Percentiles rank a stretch among this genome's conserved stretches.
Evolutionary conservation across 345 rosid species (phyloP).

Genomic region (Erucastrum elatum): DNA sequence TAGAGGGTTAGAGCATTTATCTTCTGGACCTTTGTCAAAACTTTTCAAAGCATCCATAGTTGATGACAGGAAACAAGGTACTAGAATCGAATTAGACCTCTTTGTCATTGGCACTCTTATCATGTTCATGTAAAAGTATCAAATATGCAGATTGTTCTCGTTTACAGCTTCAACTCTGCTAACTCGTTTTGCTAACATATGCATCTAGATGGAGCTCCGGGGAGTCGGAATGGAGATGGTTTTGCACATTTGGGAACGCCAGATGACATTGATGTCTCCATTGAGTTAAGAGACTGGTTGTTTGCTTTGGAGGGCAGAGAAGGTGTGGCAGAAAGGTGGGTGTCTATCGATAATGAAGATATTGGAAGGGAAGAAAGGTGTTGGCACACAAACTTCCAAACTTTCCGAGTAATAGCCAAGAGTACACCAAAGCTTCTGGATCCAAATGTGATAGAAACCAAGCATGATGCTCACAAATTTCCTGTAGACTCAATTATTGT

Average conservation of each 20-base stretch:
- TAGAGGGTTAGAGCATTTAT: slow-evolving; percentile 75
- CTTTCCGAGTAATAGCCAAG: slow-evolving; percentile 59
- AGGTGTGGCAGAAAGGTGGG: slow-evolving; percentile 65
- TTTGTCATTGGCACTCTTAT: not conserved
- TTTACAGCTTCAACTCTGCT: slow-evolving; percentile 16
- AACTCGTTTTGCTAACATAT: slow-evolving; percentile 28
- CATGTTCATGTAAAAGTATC: slow-evolving; percentile 8
- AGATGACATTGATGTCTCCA: slow-evolving; percentile 76
- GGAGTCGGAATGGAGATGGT: slow-evolving; percentile 48
- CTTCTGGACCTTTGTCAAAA: slow-evolving; percentile 81
- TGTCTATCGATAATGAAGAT: slow-evolving; percentile 46
- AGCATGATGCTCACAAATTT: slow-evolving; percentile 40
- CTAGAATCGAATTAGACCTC: not conserved
- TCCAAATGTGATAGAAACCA: slow-evolving; percentile 46
- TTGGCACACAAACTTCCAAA: slow-evolving; percentile 83
- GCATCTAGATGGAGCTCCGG: slow-evolving; percentile 49
- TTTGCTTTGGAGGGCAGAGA: slow-evolving; percentile 92
- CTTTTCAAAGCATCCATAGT: slow-evolving; percentile 67
- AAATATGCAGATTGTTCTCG: not conserved
- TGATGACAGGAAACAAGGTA: slow-evolving; percentile 48
- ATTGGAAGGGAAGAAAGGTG: slow-evolving; percentile 74
- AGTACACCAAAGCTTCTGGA: slow-evolving; percentile 44
- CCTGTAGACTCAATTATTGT: slow-evolving; percentile 82
- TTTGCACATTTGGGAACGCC: slow-evolving; percentile 66
- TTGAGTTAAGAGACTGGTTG: slow-evolving; percentile 90